phyloP scores from a whole-genome alignment of 768 basidiomycete species.

The Scleroderma citrinum region DNA sequence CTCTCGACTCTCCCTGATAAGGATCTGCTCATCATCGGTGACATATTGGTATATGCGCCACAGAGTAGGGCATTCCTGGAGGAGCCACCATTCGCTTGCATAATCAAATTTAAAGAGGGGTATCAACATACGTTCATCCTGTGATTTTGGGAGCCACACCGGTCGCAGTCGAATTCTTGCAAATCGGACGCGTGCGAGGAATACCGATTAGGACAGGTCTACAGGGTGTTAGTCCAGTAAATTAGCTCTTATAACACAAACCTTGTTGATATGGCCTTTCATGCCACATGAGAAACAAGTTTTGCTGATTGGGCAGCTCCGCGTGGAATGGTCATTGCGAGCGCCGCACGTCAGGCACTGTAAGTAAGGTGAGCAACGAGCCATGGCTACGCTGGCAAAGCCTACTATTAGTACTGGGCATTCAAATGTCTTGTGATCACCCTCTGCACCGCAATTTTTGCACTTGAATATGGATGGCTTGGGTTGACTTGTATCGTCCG shows the following conservation, averaged over 20 bases:
- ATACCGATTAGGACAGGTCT: slow-evolving; percentile 70
- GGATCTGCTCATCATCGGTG: slow-evolving; percentile 43
- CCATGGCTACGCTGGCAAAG: slow-evolving; percentile 4
- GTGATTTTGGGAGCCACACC: slow-evolving; percentile 64
- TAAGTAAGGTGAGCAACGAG: slow-evolving; percentile 1
- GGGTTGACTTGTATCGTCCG: slow-evolving; percentile 32
- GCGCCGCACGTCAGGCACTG: slow-evolving; percentile 81
- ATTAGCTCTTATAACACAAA: slow-evolving; percentile 17
- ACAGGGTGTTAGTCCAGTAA: slow-evolving; percentile 3
- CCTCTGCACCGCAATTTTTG: slow-evolving; percentile 73
- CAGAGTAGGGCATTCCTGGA: slow-evolving; percentile 74
- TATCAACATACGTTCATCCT: slow-evolving; percentile 49
- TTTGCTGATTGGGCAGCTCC: slow-evolving; percentile 76
- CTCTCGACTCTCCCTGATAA: slow-evolving; percentile 41
- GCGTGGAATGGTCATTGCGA: slow-evolving; percentile 71
- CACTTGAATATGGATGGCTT: slow-evolving; percentile 53
- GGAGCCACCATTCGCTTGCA: background rate
- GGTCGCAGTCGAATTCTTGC: slow-evolving; percentile 53
- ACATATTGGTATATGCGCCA: slow-evolving; percentile 81
- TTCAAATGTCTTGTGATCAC: slow-evolving; percentile 59
- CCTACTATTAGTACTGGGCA: slow-evolving; percentile 71
- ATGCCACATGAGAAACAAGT: slow-evolving; percentile 76
- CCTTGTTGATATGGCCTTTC: slow-evolving; percentile 75
- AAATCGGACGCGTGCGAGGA: slow-evolving; percentile 13
- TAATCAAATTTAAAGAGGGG: background rate